Conservation (phyloP, 805 yeast genomes). For the Wickerhamiella dianesei region DNA sequence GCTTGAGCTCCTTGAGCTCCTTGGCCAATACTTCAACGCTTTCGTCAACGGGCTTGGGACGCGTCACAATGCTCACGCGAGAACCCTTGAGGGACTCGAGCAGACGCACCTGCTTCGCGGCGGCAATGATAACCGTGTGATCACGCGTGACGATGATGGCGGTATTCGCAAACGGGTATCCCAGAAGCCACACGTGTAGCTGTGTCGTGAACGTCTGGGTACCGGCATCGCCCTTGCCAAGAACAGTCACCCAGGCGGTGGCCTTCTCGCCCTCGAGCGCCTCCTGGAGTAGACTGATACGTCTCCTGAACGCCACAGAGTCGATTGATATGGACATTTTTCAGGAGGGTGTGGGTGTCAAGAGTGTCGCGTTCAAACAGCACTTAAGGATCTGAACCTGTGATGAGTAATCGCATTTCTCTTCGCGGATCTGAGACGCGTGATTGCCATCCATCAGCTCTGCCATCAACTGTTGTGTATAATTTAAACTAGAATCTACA, state of each 20-base stretch:
- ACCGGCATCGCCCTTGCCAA: slow-evolving; percentile 78
- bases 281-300: slow-evolving; percentile 22
- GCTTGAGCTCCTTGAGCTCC: not conserved
- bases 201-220: slow-evolving; percentile 81
- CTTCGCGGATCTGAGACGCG: not conserved
- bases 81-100: slow-evolving; percentile 42
- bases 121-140: slow-evolving; percentile 54
- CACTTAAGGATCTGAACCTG: not conserved
- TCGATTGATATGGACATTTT: slow-evolving; percentile 18
- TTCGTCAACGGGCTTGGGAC: slow-evolving; percentile 71
- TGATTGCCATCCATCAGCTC: too few species aligned
- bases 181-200: slow-evolving; percentile 73
- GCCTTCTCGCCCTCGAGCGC: slow-evolving; percentile 30
- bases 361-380: not conserved
- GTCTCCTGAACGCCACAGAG: slow-evolving; percentile 22
- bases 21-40: slow-evolving; percentile 44
- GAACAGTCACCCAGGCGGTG: slow-evolving; percentile 46
- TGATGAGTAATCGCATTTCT: not conserved
- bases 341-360: not conserved
- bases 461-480: not conserved
- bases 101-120: slow-evolving; percentile 75
- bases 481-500: slow-evolving; percentile 26
- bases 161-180: slow-evolving; percentile 94
- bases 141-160: slow-evolving; percentile 49
- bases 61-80: slow-evolving; percentile 45